Evolutionary conservation across 371 early-diverging fungal genomes (phyloP), one percentile per base, ranked within the genome.

Genomic region (Mortierella sp.): DNA sequence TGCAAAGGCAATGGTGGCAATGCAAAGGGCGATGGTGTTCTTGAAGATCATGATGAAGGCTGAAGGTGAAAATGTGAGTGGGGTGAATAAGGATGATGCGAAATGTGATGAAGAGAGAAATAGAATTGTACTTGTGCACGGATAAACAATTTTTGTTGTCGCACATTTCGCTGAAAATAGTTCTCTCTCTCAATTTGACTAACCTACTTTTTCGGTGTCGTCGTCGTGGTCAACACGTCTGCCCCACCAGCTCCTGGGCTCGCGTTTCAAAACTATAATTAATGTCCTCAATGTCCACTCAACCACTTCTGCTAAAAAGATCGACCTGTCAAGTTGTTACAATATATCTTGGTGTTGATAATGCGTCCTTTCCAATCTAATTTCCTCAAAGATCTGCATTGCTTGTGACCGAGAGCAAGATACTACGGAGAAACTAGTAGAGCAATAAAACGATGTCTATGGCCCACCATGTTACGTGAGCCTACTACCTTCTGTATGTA

Each of bases 1-100:
- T 24, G 73, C 76, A 47, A 81, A 59, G n/a, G 72, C 67, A n/a
- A 69, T 32, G 8, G 69, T 58, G 15, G 82, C 76, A 59, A 69
- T 48, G 60, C 69, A 58, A 38, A 72, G 63, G 28, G 67, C 50
- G 43, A 81, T 32, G 33, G 70, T 60, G 36, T 70, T 76, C 52
- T 76, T 81, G 70, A 81, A 69, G 40, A 69, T 33, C 76, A 76
- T 75, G 64, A 22, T 74, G 43, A 45, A 32, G 62, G 21, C 1
- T 41, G 66, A n/a, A 21, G 55, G 36, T 19, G 65, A 5, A 67
- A 45, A 21, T 40, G 28, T 24, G 22, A 48, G 45, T 32, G 47
- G 47, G 47, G 47, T 52, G 53, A 36, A 47, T 10, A 28, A 22
- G 41, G 19, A 53, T 43, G 58, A 66, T 40, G 66, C 21, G 22